Percentiles rank a stretch among this genome's conserved stretches.
phyloP scores from a whole-genome alignment of 2,329 filamentous ascomycete genomes.

The Arthroderma sp. region DNA sequence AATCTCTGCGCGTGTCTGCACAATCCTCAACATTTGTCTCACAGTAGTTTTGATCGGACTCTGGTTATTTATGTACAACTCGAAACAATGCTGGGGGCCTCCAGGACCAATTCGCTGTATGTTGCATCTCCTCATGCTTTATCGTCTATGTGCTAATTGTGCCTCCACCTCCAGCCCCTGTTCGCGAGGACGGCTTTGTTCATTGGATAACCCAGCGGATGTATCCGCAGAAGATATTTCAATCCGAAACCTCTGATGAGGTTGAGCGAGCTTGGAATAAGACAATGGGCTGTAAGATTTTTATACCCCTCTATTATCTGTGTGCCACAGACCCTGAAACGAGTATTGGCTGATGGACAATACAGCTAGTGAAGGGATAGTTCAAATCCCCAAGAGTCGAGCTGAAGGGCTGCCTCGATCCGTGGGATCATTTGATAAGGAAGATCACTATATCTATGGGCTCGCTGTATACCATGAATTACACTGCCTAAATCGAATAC shows the following conservation, averaged over 20 bases:
- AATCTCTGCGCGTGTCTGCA: constrained; percentile 4
- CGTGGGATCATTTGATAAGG: constrained; percentile 4
- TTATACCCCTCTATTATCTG: no score
- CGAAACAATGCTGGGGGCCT: background rate
- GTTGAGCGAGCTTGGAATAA: constrained; percentile 8
- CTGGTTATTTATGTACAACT: background rate
- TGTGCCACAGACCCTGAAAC: no score
- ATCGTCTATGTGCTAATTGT: background rate
- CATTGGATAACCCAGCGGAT: constrained; percentile 7
- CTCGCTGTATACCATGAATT: constrained; percentile 9
- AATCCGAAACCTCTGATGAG: constrained; percentile 7
- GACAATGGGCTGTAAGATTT: constrained; percentile 5
- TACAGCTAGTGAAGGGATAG: constrained; percentile 7
- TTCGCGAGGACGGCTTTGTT: constrained; percentile 7
- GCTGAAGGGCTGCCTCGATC: constrained; percentile 2
- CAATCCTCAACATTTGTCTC: constrained; percentile 5
- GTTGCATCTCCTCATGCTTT: background rate
- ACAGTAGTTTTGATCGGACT: background rate
- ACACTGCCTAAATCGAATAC: constrained; percentile 11
- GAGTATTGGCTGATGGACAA: no score
- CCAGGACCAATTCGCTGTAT: constrained; percentile 4
- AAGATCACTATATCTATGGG: constrained; percentile 8
- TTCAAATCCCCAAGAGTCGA: constrained; percentile 4
- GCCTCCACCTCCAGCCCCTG: constrained; percentile 1
- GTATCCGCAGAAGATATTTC: constrained; percentile 7